Evolutionary conservation across 225 moss, liverwort and hornwort genomes (phyloP), one percentile per base, ranked within the genome.

Genomic region (Physcomitrellopsis africana): DNA sequence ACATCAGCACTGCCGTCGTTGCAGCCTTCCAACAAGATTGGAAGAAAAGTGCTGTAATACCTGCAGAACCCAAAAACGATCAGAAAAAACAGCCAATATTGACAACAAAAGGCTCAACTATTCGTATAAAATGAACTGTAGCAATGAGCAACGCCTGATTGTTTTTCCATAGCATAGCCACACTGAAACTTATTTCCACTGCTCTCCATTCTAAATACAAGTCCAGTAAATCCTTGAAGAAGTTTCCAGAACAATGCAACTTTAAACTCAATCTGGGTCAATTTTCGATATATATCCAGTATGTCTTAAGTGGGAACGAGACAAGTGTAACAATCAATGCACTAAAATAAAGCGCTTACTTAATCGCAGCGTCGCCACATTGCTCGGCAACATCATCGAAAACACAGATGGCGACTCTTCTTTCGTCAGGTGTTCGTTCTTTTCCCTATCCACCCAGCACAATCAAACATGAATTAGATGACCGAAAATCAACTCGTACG

Each of bases 371-470:
- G 74, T 93, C 90, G 73, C 90, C 87, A 77, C 95, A 95, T 84
- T 99, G 99, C 88, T 99, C 99, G 15, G 99, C 95, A 18, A 95
- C 86, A 81, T 99, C 99, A 66, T 99, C 99, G 80, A 99, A 99
- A 71, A 99, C 92, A 85, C 99, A 99, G 60, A 99, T 99, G 47
- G 95, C 94, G 8, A 99, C 99, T 80, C 99, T 85, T 68, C 90
- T 93, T 79, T 99, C 99, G 75, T 99, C 93, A 41, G 95, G 91
- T 51, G 92, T 84, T 9, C 95, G 94, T 52, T 92, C 89, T 78
- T 92, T 99, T 7, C 84, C 86, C 97, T 97, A 83, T 80, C 58
- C 64, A 83, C 17, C 59, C 20, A 79, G 60, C 10, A 57, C 29
- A 69, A 66, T 42, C 53, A 58, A 57, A 78, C 51, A 77, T 55